Evolutionary conservation across 108 stramenopile genomes (phyloP).

Genomic region (Fragilaria radians): DNA sequence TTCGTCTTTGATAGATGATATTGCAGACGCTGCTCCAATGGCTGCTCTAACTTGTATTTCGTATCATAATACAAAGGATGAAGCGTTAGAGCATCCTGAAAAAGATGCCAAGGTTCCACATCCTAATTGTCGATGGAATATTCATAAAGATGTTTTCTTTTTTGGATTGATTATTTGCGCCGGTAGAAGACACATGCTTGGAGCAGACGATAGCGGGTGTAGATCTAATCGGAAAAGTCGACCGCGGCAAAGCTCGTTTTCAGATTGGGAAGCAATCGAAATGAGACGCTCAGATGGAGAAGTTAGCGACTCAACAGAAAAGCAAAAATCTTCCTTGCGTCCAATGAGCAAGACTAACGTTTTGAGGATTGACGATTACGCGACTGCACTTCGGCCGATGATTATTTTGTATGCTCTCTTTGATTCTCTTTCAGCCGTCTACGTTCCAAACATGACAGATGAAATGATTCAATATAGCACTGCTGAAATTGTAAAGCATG

Average conservation of each 20-base stretch:
- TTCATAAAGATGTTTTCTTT: slow-evolving; percentile 58
- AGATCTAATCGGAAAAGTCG: slow-evolving; percentile 29
- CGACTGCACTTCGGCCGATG: slow-evolving; percentile 60
- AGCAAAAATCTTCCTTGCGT: neutral
- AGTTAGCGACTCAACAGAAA: neutral
- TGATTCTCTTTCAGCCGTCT: slow-evolving; percentile 63
- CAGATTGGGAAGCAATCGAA: slow-evolving; percentile 50
- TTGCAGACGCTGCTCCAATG: slow-evolving; percentile 75
- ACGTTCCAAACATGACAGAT: slow-evolving; percentile 47
- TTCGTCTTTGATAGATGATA: slow-evolving; percentile 37
- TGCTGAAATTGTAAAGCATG: slow-evolving; percentile 38
- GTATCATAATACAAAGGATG: slow-evolving; percentile 52
- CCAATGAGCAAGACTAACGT: slow-evolving; percentile 8
- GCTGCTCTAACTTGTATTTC: slow-evolving; percentile 66
- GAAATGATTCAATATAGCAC: slow-evolving; percentile 38
- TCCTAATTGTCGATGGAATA: slow-evolving; percentile 57
- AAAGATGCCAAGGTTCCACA: slow-evolving; percentile 22
- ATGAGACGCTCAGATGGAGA: slow-evolving; percentile 10
- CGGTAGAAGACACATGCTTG: slow-evolving; percentile 61
- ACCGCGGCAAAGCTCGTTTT: slow-evolving; percentile 40
- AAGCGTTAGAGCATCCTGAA: slow-evolving; percentile 14
- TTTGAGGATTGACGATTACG: slow-evolving; percentile 49
- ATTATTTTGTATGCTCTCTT: slow-evolving; percentile 64
- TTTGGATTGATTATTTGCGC: slow-evolving; percentile 66
- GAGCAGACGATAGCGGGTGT: slow-evolving; percentile 67